Evolutionary conservation across 345 rosid species (phyloP).

Genomic region (Rhodamnia rubescens): DNA sequence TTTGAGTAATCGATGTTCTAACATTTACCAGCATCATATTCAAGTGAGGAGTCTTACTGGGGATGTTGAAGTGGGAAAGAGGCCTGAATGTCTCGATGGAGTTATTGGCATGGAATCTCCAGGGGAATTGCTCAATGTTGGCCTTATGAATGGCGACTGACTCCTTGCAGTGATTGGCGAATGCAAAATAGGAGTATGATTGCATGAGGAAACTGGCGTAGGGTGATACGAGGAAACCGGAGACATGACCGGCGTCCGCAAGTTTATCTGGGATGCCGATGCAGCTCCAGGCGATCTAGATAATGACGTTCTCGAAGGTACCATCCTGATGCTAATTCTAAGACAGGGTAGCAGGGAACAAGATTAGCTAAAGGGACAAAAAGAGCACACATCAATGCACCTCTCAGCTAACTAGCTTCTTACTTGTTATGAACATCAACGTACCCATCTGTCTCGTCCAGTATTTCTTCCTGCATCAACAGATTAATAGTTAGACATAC

Average conservation of each 20-base stretch:
- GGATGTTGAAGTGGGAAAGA: background rate
- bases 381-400: background rate
- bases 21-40: background rate
- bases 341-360: background rate
- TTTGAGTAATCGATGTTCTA: background rate
- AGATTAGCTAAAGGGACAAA: background rate
- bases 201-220: constrained; percentile 30
- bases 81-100: constrained; percentile 6
- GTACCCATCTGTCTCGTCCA: constrained; percentile 65
- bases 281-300: constrained; percentile 21
- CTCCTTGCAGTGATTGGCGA: constrained; percentile 43
- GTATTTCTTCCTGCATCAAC: constrained; percentile 55
- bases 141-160: constrained; percentile 38
- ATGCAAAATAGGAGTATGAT: constrained; percentile 26
- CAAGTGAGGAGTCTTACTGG: background rate
- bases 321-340: constrained; percentile 56
- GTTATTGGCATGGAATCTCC: constrained; percentile 15
- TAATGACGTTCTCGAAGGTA: constrained; percentile 19
- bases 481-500: background rate
- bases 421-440: constrained; percentile 51
- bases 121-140: constrained; percentile 41
- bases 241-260: constrained; percentile 19
- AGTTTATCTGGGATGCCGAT: constrained; percentile 15
- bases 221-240: constrained; percentile 31
- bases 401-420: background rate